Evolutionary conservation across 257 asterid genomes (phyloP).

Genomic region (Mitragyna speciosa): DNA sequence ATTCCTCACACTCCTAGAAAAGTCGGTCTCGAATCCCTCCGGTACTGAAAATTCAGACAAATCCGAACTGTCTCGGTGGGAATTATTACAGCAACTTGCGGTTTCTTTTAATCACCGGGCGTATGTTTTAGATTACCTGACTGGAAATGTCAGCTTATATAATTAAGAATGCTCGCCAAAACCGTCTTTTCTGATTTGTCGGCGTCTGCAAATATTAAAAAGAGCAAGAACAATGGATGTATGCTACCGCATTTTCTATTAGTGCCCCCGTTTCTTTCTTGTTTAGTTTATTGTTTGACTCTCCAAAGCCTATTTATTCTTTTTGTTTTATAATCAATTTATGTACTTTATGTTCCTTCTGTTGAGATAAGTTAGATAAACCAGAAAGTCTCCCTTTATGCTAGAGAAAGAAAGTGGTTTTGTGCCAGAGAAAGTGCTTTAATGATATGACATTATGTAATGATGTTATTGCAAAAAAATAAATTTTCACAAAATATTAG

Average conservation of each 20-base stretch:
- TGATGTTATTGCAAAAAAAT: too few relatives aligned
- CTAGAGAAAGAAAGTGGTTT: too few relatives aligned
- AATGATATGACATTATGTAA: too few relatives aligned
- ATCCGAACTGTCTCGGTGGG: constrained; percentile 27
- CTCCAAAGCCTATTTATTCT: not conserved
- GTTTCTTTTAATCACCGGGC: constrained; percentile 16
- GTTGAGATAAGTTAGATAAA: not conserved
- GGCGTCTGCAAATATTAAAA: constrained; percentile 24
- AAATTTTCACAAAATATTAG: too few relatives aligned
- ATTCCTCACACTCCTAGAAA: constrained; percentile 39
- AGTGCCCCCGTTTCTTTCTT: not conserved
- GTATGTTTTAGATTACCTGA: constrained; percentile 44
- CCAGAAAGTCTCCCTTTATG: not conserved
- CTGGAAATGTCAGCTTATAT: constrained; percentile 38
- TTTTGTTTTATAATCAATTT: not conserved
- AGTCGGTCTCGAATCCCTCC: constrained; percentile 32
- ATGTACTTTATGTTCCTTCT: not conserved
- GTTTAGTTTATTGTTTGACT: constrained; percentile 12
- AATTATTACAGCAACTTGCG: constrained; percentile 21
- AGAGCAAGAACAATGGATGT: not conserved
- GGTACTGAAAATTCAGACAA: constrained; percentile 9
- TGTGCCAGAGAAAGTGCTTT: too few relatives aligned
- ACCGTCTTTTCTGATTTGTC: constrained; percentile 55
- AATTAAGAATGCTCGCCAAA: constrained; percentile 9
- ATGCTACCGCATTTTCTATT: not conserved